Base-by-base conservation (phyloP, 1,284 basidiomycete genomes). In the Tetrapyrgos nigripes region DNA sequence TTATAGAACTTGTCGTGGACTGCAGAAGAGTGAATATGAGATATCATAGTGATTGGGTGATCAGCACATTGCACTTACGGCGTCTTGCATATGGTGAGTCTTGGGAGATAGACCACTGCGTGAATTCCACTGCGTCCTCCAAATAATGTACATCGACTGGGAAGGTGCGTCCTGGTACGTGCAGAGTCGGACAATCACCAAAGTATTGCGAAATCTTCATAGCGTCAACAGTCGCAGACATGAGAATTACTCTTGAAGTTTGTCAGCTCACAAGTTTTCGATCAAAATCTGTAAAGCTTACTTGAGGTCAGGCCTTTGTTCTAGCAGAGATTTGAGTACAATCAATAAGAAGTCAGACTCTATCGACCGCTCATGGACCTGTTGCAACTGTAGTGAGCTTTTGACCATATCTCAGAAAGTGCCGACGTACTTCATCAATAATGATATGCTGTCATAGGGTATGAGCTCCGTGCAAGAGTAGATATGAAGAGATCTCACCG, bases 341-440 rank as follows among this genome's bases (percentile, higher is more conserved):
- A 99, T 96, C 23, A 99, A 81, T 27, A 99, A 82, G 77, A 99
- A 99, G 74, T 99, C 97, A 0, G 94, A 96, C 72, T 99, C 97
- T 65, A 99, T 98, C 3, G 91, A 94, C 13, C 97, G 89, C 76
- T 99, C 97, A 70, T 99, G 94, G 51, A 94, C 93, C 80, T 97
- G 60, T 17, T 50, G 26, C 11, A 26, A 17, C 52, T 23, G 21
- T 44, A 14, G 28, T 52, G 8, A 51, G 8, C 66, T 63, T 63
- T 40, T 11, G 44, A 46, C 14, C 10, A 17, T 4, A 3, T 27
- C 23, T 53, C 45, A 33, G 21, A 50, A 28, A 47, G 46, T 50
- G 28, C n/a, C 48, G 10, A 70, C 73, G 37, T 51, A 94, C 93
- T 75, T 96, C 93, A 66, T 96, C 93, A 59, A 96, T 89, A 63